Percentiles rank a stretch among this genome's conserved stretches.
Evolutionary conservation across 352 stramenopile genomes (phyloP).

Genomic region (Phytophthora ramorum): DNA sequence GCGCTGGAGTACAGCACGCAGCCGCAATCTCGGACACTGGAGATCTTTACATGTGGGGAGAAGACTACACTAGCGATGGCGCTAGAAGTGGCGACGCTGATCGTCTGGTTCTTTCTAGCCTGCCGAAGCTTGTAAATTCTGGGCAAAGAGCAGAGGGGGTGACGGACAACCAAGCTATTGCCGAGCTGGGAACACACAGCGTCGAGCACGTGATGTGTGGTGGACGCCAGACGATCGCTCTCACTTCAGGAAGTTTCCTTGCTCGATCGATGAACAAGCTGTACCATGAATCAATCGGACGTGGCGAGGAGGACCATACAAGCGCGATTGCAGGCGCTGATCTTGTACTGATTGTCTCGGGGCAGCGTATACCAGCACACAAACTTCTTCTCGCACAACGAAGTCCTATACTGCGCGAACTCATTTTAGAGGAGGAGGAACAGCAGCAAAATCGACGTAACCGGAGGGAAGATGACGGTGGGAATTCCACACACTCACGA

Average conservation of each 20-base stretch:
- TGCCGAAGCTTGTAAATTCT: conserved; percentile 36
- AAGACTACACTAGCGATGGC: conserved; percentile 1
- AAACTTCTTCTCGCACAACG: conserved; percentile 67
- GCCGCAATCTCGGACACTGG: conserved; percentile 86
- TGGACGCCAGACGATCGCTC: conserved; percentile 47
- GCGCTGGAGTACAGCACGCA: conserved; percentile 88
- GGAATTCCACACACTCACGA: background rate
- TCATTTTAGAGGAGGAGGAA: conserved; percentile 63
- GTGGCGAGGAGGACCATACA: background rate
- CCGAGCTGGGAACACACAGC: conserved; percentile 37
- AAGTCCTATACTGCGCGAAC: conserved; percentile 55
- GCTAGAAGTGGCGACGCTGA: conserved; percentile 6
- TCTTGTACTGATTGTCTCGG: conserved; percentile 58
- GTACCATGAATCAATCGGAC: conserved; percentile 25
- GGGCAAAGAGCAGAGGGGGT: conserved; percentile 9
- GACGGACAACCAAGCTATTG: background rate
- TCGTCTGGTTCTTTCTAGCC: conserved; percentile 14
- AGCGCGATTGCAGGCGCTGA: conserved; percentile 31
- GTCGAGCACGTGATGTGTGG: conserved; percentile 62
- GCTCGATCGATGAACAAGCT: conserved; percentile 47
- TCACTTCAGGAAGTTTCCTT: conserved; percentile 64
- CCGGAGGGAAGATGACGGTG: background rate
- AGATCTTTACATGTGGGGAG: conserved; percentile 93
- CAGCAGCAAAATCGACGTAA: conserved; percentile 11
- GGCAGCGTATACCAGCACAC: conserved; percentile 49